Evolutionary conservation across 495 filamentous ascomycete genomes (phyloP).

Genomic region (Bathelium albidoporum): DNA sequence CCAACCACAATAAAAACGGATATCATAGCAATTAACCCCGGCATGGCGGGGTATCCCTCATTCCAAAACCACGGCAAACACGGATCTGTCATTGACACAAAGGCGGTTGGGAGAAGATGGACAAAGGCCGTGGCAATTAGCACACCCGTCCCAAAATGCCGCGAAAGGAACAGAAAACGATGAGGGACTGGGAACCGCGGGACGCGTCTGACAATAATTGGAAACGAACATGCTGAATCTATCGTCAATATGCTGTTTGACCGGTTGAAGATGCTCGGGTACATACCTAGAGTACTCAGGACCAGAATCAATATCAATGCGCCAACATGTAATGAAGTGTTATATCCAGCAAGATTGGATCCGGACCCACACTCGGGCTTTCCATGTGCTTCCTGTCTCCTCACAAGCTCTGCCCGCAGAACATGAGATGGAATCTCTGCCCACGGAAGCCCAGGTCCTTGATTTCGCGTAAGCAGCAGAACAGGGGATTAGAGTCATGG

Average conservation of each 20-base stretch:
- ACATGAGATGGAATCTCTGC: conserved; percentile 23
- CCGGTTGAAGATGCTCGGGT: not conserved
- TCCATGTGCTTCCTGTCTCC: conserved; percentile 20
- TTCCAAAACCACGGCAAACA: conserved; percentile 39
- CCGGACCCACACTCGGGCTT: conserved; percentile 28
- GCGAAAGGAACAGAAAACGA: conserved; percentile 34
- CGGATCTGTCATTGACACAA: conserved; percentile 34
- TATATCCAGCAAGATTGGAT: conserved; percentile 23
- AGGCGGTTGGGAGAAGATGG: conserved; percentile 37
- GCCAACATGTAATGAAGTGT: conserved; percentile 32
- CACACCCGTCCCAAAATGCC: conserved; percentile 43
- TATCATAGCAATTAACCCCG: conserved; percentile 34
- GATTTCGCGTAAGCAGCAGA: not conserved
- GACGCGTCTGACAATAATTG: conserved; percentile 33
- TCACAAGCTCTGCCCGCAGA: conserved; percentile 28
- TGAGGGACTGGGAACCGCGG: conserved; percentile 30
- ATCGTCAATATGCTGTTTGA: not conserved
- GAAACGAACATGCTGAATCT: conserved; percentile 32
- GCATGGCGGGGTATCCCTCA: conserved; percentile 35
- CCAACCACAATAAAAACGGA: conserved; percentile 34
- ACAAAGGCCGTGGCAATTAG: conserved; percentile 41
- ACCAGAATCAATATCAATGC: conserved; percentile 34
- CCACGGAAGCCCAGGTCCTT: not conserved
- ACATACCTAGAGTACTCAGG: conserved; percentile 26
- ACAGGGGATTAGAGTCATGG: no score